phyloP scores from a whole-genome alignment of 106 monocot species.

The Chionographis japonica region DNA sequence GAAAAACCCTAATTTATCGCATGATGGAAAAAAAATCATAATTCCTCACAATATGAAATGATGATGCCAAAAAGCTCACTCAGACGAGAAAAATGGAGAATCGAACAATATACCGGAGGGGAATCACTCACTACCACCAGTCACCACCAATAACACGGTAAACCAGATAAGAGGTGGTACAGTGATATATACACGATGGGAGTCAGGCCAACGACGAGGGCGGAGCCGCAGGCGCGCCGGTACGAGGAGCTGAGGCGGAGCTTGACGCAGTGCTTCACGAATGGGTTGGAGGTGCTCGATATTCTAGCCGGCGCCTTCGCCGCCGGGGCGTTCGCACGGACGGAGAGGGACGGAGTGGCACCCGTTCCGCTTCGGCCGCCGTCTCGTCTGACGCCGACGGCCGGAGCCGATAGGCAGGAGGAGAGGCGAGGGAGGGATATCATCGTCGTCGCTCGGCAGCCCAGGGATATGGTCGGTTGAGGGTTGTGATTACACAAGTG shows the following conservation, averaged over 20 bases:
- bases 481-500: too few species aligned
- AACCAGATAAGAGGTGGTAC: background rate
- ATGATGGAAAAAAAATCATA: background rate
- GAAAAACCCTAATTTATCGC: too few species aligned
- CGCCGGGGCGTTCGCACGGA: background rate
- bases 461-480: too few species aligned
- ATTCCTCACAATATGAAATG: background rate
- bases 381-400: too few species aligned
- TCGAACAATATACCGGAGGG: too few species aligned
- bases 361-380: too few species aligned
- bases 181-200: constrained; percentile 46
- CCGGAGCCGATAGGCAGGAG: too few species aligned
- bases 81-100: background rate
- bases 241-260: constrained; percentile 87
- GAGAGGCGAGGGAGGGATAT: too few species aligned
- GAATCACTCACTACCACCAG: too few species aligned
- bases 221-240: constrained; percentile 52
- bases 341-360: too few species aligned
- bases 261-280: constrained; percentile 98
- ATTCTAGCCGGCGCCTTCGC: constrained; percentile 19
- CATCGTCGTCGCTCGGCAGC: too few species aligned
- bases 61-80: background rate
- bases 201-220: constrained; percentile 74
- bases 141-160: too few species aligned
- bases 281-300: constrained; percentile 76